These are phyloP conservation scores for Trichosporon inkin DNA, from an alignment of 1,284 basidiomycete genomes.

Conservation along the genomic window DNA sequence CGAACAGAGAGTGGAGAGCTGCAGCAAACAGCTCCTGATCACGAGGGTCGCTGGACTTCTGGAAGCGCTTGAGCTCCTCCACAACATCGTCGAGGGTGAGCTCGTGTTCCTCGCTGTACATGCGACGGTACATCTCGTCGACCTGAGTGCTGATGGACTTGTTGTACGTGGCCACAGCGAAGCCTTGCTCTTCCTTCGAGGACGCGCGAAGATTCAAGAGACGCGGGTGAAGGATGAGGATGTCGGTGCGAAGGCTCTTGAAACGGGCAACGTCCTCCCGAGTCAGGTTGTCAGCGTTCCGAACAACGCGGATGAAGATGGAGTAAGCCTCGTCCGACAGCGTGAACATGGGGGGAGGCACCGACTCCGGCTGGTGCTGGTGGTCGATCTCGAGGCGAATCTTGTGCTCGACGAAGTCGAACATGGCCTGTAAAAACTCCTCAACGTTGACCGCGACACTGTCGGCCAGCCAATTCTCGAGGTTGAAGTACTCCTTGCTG, in stretches of 20 bases:
- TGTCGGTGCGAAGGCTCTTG: conserved; percentile 86
- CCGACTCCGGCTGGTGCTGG: conserved; percentile 61
- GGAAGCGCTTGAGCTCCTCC: conserved; percentile 75
- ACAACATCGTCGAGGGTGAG: conserved; percentile 94
- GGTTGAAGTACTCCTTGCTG: conserved; percentile 85
- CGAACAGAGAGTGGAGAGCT: conserved; percentile 98
- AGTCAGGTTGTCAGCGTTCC: conserved; percentile 56
- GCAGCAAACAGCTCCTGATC: conserved; percentile 97
- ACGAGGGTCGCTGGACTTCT: conserved; percentile 72
- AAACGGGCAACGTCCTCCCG: conserved; percentile 78
- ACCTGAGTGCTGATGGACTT: conserved; percentile 88
- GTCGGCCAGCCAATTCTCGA: conserved; percentile 93
- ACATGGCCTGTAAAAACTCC: conserved; percentile 80
- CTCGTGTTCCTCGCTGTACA: conserved; percentile 81
- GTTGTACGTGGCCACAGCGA: conserved; percentile 81
- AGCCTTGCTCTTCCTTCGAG: conserved; percentile 84
- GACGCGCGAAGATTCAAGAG: conserved; percentile 92
- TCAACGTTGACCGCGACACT: conserved; percentile 73
- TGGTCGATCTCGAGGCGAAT: conserved; percentile 79
- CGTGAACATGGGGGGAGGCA: conserved; percentile 54
- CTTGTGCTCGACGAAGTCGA: conserved; percentile 84
- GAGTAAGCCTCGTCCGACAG: conserved; percentile 66
- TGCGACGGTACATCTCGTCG: conserved; percentile 92
- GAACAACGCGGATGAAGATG: conserved; percentile 80
- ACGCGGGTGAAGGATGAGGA: conserved; percentile 91